Evolutionary conservation across 1,139 yeast species (phyloP), one percentile per base, ranked within the genome.

Genomic region (Meyerozyma sp.): DNA sequence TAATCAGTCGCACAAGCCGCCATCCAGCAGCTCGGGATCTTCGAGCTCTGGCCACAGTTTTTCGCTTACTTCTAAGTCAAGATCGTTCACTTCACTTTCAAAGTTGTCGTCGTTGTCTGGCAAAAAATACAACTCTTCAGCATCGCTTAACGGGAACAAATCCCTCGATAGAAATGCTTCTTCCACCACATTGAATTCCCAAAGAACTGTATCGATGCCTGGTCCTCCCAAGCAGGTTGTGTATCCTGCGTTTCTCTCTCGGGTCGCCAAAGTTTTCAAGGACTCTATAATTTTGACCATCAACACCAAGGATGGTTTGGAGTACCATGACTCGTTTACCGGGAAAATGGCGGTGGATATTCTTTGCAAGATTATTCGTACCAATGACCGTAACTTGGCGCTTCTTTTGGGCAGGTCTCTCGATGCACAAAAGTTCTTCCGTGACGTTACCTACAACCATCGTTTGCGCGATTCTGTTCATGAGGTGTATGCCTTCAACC

Each of bases 361-460:
- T 23, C 82, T 93, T 46, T 84, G 95, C 48, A 76, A 85, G 44
- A 84, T 93, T 46, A 84, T 93, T 44, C 75, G 95, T 52, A 91
- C 97, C 3, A 86, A 90, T 13, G 98, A 93, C 62, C 75, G 99
- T 49, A 91, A 90, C 55, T 68, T 93, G 58, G 98, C 98, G 0
- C 68, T 93, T 40, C 68, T 93, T 40, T 68, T 94, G 42, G 98
- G 98, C 20, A 75, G 99, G 50, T 85, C 98, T 0, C 70, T 93
- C 48, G 98, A 93, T 65, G 96, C 97, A 1, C 98, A 93, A 56
- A 88, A 88, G 63, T 80, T 89, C 47, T 90, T 93, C 63, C 96
- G 90, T 59, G 98, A 93, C 65, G 98, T 91, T 25, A 88, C 97
- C 0, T 93, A 93, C 63, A 95, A 90, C 55, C 98, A 91, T 61